Evolutionary conservation across 176 grass and related monocot species (phyloP).

Genomic region (Lolium rigidum): DNA sequence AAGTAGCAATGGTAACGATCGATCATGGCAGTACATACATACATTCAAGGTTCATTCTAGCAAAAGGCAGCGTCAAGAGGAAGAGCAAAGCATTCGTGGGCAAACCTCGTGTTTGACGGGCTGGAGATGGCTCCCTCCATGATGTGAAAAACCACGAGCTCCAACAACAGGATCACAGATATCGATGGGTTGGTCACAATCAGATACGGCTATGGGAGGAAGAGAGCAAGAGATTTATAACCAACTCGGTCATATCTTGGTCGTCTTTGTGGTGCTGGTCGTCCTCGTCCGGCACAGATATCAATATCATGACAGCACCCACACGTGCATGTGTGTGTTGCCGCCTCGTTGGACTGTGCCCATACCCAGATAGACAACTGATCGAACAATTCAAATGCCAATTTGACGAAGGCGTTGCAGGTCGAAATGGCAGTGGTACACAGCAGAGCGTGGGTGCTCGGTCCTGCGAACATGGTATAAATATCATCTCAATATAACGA

Average conservation of each 20-base stretch:
- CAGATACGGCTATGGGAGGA: not conserved
- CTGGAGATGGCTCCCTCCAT: slow-evolving; percentile 34
- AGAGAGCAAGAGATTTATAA: not conserved
- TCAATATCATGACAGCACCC: not conserved
- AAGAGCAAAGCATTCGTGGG: not conserved
- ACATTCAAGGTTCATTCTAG: not conserved
- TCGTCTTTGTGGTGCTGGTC: not conserved
- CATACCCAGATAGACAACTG: not conserved
- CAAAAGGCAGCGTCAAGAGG: not conserved
- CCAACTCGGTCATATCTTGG: not conserved
- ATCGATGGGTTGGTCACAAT: not conserved
- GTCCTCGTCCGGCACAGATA: not conserved
- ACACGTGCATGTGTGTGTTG: not conserved
- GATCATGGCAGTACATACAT: not conserved
- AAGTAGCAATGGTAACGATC: too few species aligned
- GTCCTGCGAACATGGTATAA: not conserved
- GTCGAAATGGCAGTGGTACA: not conserved
- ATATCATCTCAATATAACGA: not conserved
- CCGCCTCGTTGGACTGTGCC: not conserved
- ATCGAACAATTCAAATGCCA: not conserved
- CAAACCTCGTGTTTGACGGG: not conserved
- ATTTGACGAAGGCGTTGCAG: not conserved
- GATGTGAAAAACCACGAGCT: not conserved
- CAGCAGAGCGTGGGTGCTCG: not conserved
- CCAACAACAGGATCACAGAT: not conserved